Base-by-base conservation (phyloP, 768 basidiomycete species). In the Strobilomyces echinocephalus region DNA sequence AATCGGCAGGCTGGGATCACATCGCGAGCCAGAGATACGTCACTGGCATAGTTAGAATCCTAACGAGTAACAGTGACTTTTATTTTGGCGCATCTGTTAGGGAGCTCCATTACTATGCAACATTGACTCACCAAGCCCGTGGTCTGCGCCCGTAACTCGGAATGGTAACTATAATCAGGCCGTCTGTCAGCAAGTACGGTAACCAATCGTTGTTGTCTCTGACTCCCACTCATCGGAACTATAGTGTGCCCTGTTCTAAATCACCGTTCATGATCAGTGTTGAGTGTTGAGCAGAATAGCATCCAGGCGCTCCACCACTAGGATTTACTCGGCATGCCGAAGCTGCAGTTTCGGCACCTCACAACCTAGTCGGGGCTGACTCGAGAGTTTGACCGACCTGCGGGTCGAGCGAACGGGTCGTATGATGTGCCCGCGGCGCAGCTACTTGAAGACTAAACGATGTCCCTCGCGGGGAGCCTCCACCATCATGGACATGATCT, bases 401-500 rank as follows among this genome's bases (percentile, higher is more conserved):
- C 49, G 21, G 8, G 38, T 50, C 54, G 36, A 21, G 41, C 41
- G 46, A 42, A 14, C 31, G 16, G 30, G 12, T 44, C 40, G 35
- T 16, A 40, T 26, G 8, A 5, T 39, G 43, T 50, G 43, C 53
- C 49, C 26, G 28, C 53, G 9, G 56, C 63, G 3, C 43, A 52
- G 43, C 50, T 57, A 15, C 43, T 71, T 38, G 24, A 24, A 24
- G 24, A 24, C 24, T 24, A 24, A 24, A 24, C 24, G 24, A 24
- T 24, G 24, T 24, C 24, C 24, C 24, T 24, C 24, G 24, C 24
- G 24, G 24, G 24, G 24, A 24, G 24, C 2, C 24, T 24, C 65
- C 58, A 76, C 65, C 36, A 66, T 76, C 56, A 80, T 78, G 78
- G 78, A 79, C 60, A 61, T 77, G 52, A 65, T 79, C 55, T 69